A percentile compares a stretch with the other conserved stretches of the same genome.
These are phyloP conservation scores for Poa annua DNA, from an alignment of 176 grass and related monocot species.

Conservation along the genomic window DNA sequence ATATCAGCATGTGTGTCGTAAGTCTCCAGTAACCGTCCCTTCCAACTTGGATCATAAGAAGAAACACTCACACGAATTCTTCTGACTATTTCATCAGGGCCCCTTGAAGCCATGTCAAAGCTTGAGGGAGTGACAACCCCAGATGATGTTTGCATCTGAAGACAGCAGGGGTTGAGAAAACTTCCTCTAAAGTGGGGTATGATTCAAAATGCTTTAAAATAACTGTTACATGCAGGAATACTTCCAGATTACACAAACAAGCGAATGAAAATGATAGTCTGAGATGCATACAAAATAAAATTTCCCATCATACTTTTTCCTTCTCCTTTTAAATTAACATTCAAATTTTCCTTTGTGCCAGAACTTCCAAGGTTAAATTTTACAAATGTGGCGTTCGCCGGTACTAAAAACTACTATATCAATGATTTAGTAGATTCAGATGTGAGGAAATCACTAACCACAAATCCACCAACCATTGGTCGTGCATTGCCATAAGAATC, in stretches of 20 bases:
- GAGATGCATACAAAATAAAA: background rate
- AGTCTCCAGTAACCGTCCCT: constrained; percentile 77
- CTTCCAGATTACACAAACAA: constrained; percentile 12
- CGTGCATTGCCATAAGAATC: constrained; percentile 65
- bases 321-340: constrained; percentile 25
- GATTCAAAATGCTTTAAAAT: constrained; percentile 1
- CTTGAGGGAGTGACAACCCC: constrained; percentile 61
- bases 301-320: too few relatives aligned
- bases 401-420: background rate
- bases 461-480: constrained; percentile 73
- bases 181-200: constrained; percentile 6
- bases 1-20: constrained; percentile 68
- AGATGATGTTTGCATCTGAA: constrained; percentile 75
- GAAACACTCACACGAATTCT: constrained; percentile 65
- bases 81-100: constrained; percentile 89
- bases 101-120: constrained; percentile 75
- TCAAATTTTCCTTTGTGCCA: constrained; percentile 11
- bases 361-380: background rate
- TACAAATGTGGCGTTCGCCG: constrained; percentile 7
- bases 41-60: constrained; percentile 70
- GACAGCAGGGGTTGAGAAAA: constrained; percentile 23
- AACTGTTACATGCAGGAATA: constrained; percentile 5
- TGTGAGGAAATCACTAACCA: constrained; percentile 53
- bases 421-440: constrained; percentile 37
- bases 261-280: background rate